These are phyloP conservation scores for Backusella psychrophila DNA, from an alignment of 192 early-diverging fungal genomes.

Conservation along the genomic window DNA sequence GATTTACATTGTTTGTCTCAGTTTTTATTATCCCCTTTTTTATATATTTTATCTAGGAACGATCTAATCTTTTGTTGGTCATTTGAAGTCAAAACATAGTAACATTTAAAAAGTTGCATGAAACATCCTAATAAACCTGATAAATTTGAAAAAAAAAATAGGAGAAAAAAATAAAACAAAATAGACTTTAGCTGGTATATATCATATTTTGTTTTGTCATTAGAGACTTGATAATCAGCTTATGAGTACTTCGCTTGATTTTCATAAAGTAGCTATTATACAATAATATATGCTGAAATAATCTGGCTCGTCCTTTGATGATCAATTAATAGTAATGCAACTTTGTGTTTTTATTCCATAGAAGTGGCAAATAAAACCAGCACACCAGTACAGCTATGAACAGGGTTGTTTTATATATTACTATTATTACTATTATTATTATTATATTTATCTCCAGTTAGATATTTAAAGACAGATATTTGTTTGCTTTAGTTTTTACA, in stretches of 20 bases:
- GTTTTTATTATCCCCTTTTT: neutral
- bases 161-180: neutral
- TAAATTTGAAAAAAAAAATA: neutral
- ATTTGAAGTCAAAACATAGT: neutral
- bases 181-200: neutral
- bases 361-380: neutral
- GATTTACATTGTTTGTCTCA: neutral
- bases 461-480: neutral
- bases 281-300: no score
- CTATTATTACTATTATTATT: no score
- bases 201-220: neutral
- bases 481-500: neutral
- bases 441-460: neutral
- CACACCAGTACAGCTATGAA: neutral
- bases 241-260: neutral
- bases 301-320: no score
- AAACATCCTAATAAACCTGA: no score
- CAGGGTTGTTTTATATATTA: neutral
- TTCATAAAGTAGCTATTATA: neutral
- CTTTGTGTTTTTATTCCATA: neutral
- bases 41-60: neutral
- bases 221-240: neutral
- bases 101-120: neutral
- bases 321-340: no score
- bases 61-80: neutral